These are phyloP conservation scores for Phytophthora nicotianae DNA, from an alignment of 352 stramenopile species.

Conservation along the genomic window DNA sequence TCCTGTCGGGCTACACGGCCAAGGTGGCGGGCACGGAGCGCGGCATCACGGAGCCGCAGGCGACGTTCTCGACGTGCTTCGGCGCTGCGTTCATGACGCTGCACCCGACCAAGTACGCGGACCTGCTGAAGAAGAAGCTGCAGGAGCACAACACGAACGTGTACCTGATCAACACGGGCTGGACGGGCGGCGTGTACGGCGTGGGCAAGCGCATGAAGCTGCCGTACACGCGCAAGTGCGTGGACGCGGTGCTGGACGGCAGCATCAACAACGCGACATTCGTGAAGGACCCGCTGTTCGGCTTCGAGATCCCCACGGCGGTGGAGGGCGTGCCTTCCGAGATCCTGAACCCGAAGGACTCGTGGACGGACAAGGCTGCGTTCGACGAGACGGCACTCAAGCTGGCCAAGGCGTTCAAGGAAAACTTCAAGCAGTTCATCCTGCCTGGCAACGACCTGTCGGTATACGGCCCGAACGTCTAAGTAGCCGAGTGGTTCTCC, in stretches of 20 bases:
- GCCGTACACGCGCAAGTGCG: slow-evolving; percentile 76
- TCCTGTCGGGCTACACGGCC: slow-evolving; percentile 98
- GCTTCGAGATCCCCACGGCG: slow-evolving; percentile 67
- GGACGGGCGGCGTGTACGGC: slow-evolving; percentile 94
- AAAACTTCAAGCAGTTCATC: slow-evolving; percentile 90
- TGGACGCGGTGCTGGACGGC: slow-evolving; percentile 75
- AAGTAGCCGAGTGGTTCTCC: slow-evolving; percentile 11
- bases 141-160: slow-evolving; percentile 93
- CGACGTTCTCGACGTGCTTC: slow-evolving; percentile 98
- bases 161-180: slow-evolving; percentile 98
- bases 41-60: slow-evolving; percentile 94
- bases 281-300: slow-evolving; percentile 74
- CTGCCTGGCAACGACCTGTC: slow-evolving; percentile 76
- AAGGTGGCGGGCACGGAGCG: slow-evolving; percentile 98
- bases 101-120: slow-evolving; percentile 96
- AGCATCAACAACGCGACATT: slow-evolving; percentile 70
- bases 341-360: slow-evolving; percentile 77
- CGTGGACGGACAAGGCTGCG: slow-evolving; percentile 80
- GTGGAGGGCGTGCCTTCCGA: slow-evolving; percentile 74
- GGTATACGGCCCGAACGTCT: slow-evolving; percentile 62
- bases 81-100: slow-evolving; percentile 97
- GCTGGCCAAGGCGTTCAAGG: slow-evolving; percentile 76
- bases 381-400: slow-evolving; percentile 80
- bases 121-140: slow-evolving; percentile 97
- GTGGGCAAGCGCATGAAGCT: slow-evolving; percentile 98